These are phyloP conservation scores for Ascochyta rabiei DNA, from an alignment of 2,329 filamentous ascomycete genomes.

Conservation along the genomic window DNA sequence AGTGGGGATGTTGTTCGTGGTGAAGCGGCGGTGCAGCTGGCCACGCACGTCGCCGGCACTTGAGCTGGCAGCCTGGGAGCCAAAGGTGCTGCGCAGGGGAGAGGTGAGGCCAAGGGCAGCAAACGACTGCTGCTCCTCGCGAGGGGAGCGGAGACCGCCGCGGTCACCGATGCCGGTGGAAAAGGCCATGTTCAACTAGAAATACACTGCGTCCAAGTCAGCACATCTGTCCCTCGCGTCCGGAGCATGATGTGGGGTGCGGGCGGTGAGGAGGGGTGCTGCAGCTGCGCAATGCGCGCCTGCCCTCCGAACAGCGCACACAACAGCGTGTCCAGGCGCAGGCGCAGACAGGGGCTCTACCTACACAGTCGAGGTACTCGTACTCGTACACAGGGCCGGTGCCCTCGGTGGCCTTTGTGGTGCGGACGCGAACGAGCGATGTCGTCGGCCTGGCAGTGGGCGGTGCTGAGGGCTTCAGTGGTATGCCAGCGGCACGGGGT, in stretches of 20 bases:
- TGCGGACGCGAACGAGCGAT: slow-evolving; percentile 16
- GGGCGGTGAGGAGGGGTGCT: slow-evolving; percentile 43
- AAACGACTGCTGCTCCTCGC: slow-evolving; percentile 73
- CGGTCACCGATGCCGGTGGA: slow-evolving; percentile 66
- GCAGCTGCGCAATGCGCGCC: slow-evolving; percentile 20
- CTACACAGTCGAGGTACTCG: slow-evolving; percentile 19
- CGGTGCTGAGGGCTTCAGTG: slow-evolving; percentile 18
- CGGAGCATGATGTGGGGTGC: slow-evolving; percentile 41
- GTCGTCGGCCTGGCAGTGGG: slow-evolving; percentile 18
- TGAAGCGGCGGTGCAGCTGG: slow-evolving; percentile 88
- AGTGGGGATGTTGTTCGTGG: slow-evolving; percentile 82
- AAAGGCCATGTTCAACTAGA: slow-evolving; percentile 64
- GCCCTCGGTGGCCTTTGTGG: slow-evolving; percentile 29
- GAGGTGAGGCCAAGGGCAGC: slow-evolving; percentile 69
- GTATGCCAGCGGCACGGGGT: slow-evolving; percentile 17
- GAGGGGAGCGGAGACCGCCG: slow-evolving; percentile 79
- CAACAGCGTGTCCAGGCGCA: slow-evolving; percentile 1
- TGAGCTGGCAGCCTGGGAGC: slow-evolving; percentile 36
- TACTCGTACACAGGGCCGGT: slow-evolving; percentile 35
- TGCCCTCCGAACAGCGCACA: slow-evolving; percentile 14
- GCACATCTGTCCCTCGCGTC: slow-evolving; percentile 25
- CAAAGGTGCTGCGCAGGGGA: slow-evolving; percentile 68
- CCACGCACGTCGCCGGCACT: slow-evolving; percentile 71
- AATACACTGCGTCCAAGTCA: slow-evolving; percentile 47
- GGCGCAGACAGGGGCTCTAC: slow-evolving; percentile 32